A percentile compares a stretch with the other conserved stretches of the same genome.
phyloP scores from a whole-genome alignment of 2,329 filamentous ascomycete genomes.

The Fusarium sp. region DNA sequence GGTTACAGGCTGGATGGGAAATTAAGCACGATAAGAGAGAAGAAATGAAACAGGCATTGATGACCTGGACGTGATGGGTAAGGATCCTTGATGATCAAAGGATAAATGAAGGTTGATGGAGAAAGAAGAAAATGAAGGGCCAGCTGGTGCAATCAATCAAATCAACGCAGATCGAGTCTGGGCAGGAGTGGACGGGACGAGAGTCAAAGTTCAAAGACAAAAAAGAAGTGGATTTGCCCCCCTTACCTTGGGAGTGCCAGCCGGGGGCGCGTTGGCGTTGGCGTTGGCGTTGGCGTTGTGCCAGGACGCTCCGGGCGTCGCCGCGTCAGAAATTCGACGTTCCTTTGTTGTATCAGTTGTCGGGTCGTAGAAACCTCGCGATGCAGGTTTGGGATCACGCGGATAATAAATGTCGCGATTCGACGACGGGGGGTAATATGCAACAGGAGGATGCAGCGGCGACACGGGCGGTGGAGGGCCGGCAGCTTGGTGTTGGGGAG shows the following conservation, averaged over 20 bases:
- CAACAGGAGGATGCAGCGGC: slow-evolving; percentile 60
- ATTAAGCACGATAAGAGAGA: slow-evolving; percentile 22
- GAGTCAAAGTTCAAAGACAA: slow-evolving; percentile 46
- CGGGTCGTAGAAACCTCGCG: slow-evolving; percentile 67
- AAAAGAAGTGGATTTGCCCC: slow-evolving; percentile 52
- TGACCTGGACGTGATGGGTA: slow-evolving; percentile 33
- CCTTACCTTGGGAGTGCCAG: slow-evolving; percentile 64
- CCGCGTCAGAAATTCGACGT: slow-evolving; percentile 60
- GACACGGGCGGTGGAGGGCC: slow-evolving; percentile 54
- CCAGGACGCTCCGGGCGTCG: slow-evolving; percentile 55
- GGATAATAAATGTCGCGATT: slow-evolving; percentile 50
- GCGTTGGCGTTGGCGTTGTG: slow-evolving; percentile 53
- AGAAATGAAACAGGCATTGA: slow-evolving; percentile 45
- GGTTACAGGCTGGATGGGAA: slow-evolving; percentile 21
- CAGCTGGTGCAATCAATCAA: slow-evolving; percentile 38
- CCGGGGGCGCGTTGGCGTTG: slow-evolving; percentile 55
- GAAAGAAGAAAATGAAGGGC: slow-evolving; percentile 39
- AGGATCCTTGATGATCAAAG: slow-evolving; percentile 23
- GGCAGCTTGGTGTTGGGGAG: slow-evolving; percentile 46
- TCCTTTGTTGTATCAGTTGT: slow-evolving; percentile 65
- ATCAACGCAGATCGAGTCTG: slow-evolving; percentile 35
- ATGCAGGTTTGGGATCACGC: slow-evolving; percentile 56
- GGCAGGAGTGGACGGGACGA: slow-evolving; percentile 33
- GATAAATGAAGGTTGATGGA: slow-evolving; percentile 36
- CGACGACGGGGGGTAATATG: slow-evolving; percentile 56